phyloP scores from a whole-genome alignment of 2,329 filamentous ascomycete species.

The Westerdykella sp. region DNA sequence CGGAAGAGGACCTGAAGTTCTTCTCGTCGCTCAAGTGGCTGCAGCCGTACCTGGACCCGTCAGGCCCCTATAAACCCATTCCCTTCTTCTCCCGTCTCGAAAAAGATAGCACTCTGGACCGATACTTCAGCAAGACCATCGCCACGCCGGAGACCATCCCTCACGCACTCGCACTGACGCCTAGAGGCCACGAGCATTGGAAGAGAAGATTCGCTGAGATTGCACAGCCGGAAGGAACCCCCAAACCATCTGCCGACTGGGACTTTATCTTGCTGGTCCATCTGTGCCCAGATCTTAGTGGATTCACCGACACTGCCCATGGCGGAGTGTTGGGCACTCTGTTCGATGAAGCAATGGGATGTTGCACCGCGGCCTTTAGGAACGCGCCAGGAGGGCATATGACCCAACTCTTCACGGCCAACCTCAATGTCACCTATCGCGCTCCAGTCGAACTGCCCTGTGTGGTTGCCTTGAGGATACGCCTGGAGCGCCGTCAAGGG shows the following conservation, averaged over 20 bases:
- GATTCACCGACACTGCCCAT: constrained; percentile 1
- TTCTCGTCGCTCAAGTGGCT: background rate
- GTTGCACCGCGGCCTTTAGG: background rate
- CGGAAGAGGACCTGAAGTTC: background rate
- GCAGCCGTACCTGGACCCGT: background rate
- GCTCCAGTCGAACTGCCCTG: background rate
- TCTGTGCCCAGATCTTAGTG: background rate
- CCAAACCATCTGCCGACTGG: background rate
- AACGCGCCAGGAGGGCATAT: background rate
- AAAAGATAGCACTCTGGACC: background rate
- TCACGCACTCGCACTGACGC: background rate
- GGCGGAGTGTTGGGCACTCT: background rate
- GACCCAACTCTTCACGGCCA: background rate
- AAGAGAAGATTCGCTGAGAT: background rate
- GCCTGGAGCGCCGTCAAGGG: background rate
- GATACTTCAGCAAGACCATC: constrained; percentile 1
- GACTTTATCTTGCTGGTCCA: background rate
- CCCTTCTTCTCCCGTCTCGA: constrained; percentile 1
- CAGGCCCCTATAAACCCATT: background rate
- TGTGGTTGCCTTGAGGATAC: background rate
- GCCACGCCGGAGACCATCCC: background rate
- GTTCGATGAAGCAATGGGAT: constrained; percentile 2
- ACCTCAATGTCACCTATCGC: constrained; percentile 1
- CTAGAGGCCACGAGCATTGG: background rate
- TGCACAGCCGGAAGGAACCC: background rate